phyloP scores from a whole-genome alignment of 805 yeast species.

The Candida chauliodis region DNA sequence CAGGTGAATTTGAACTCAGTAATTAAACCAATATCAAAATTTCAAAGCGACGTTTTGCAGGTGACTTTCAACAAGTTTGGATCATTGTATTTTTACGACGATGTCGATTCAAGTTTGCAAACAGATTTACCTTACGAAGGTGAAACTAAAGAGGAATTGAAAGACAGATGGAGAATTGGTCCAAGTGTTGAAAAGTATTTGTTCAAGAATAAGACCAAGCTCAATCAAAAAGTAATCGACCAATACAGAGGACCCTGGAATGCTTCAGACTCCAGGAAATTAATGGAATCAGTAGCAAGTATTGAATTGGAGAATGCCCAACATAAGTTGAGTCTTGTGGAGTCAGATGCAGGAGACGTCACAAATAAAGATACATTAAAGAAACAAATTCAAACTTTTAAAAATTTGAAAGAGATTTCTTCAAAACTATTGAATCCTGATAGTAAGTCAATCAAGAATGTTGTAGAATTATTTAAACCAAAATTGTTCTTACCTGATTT shows the following conservation, averaged over 20 bases:
- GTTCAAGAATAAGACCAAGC: conserved; percentile 60
- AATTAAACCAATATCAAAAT: conserved; percentile 69
- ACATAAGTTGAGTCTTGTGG: conserved; percentile 49
- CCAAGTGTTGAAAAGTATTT: conserved; percentile 80
- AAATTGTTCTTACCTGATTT: conserved; percentile 78
- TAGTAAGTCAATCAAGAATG: conserved; percentile 57
- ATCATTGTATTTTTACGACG: conserved; percentile 74
- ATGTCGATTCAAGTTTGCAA: conserved; percentile 48
- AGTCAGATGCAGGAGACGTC: conserved; percentile 47
- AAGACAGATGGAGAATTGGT: conserved; percentile 83
- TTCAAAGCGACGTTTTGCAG: conserved; percentile 52
- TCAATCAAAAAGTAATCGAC: conserved; percentile 48
- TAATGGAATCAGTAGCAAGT: conserved; percentile 60
- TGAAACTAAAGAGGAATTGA: conserved; percentile 52
- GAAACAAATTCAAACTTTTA: conserved; percentile 57
- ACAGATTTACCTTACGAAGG: conserved; percentile 52
- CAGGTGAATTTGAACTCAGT: conserved; percentile 52
- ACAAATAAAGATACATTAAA: conserved; percentile 43
- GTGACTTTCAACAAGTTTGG: conserved; percentile 73
- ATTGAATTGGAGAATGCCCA: conserved; percentile 63
- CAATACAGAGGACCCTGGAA: conserved; percentile 77
- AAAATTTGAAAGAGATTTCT: conserved; percentile 53
- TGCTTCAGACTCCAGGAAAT: conserved; percentile 51
- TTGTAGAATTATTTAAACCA: conserved; percentile 62
- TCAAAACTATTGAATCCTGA: conserved; percentile 55